Evolutionary conservation across 441 rosid genomes (phyloP).

Genomic region (Metrosideros polymorpha): DNA sequence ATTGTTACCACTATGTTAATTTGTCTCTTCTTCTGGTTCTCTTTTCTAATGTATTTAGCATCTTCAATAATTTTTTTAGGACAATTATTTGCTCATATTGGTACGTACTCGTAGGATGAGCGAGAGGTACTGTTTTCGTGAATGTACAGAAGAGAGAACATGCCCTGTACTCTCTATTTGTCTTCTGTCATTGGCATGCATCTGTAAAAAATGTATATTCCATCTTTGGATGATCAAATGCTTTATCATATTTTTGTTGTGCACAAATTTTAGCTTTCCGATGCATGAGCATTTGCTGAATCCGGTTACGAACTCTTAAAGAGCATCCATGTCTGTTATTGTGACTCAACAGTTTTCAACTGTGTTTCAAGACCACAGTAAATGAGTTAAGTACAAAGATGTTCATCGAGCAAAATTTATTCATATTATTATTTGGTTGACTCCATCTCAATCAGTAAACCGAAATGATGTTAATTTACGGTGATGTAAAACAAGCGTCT

Average conservation of each 20-base stretch:
- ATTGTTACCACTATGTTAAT: conserved; percentile 1
- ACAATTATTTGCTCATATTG: not conserved
- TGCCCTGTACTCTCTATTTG: not conserved
- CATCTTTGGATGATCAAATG: not conserved
- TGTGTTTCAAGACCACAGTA: not conserved
- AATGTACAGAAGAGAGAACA: not conserved
- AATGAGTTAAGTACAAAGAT: not conserved
- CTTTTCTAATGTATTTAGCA: not conserved
- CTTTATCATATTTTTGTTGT: not conserved
- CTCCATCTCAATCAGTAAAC: not conserved
- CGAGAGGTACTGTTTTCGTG: not conserved
- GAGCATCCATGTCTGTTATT: not conserved
- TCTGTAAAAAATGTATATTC: not conserved
- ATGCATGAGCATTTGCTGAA: not conserved
- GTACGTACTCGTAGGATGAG: conserved; percentile 3
- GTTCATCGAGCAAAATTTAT: not conserved
- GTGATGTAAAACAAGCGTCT: not conserved
- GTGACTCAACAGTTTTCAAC: not conserved
- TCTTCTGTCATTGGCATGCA: not conserved
- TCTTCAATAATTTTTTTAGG: conserved; percentile 9
- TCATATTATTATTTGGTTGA: not conserved
- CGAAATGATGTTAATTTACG: no score
- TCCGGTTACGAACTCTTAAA: not conserved
- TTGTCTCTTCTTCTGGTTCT: conserved; percentile 4
- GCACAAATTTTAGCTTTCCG: not conserved